Evolutionary conservation across 352 stramenopile genomes (phyloP), one percentile per base, ranked within the genome.

Genomic region (Blastocystis sp.): DNA sequence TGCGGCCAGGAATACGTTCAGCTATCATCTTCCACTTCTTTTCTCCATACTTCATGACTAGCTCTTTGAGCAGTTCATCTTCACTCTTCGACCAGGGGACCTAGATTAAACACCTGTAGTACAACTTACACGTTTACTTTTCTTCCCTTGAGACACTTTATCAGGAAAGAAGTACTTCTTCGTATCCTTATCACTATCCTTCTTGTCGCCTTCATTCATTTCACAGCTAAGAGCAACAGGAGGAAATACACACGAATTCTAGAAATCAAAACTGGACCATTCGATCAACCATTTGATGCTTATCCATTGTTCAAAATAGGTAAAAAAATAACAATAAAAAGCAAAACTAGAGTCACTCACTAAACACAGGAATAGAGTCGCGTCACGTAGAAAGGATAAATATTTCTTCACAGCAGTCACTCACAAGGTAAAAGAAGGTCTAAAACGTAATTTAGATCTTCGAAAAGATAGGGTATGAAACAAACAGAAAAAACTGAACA

Each of bases 11-110:
- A 69, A 96, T 95, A 30, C 93, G 93, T 75, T 95, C 92, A 24
- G 94, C 93, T 75, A 96, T 95, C 66, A 95, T 93, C 1, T 93
- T 93, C 94, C 94, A 96, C 91, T 96, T 95, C 89, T 95, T 96
- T 82, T 95, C 93, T n/a, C 93, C 93, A 88, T 95, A 93, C 73
- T 95, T 92, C 26, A 91, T 92, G 70, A 96, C 94, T 20, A 92
- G 94, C 78, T 95, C 93, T 34, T 93, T 91, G 73, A 96, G 92
- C 18, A 93, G 92, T n/a, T 93, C 91, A 91, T 96, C 94, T 88
- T 96, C 93, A 26, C 91, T 91, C 90, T 95, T 94, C 30, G 94
- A 95, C 94, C 94, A 96, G 20, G 34, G 63, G 43, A 63, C 65
- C 53, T 90, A 88, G 47, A 34, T 24, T 20, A 34, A 34, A 34